Conservation (phyloP, 2,329 filamentous ascomycete genomes). For the Stachybotrys elegans region DNA sequence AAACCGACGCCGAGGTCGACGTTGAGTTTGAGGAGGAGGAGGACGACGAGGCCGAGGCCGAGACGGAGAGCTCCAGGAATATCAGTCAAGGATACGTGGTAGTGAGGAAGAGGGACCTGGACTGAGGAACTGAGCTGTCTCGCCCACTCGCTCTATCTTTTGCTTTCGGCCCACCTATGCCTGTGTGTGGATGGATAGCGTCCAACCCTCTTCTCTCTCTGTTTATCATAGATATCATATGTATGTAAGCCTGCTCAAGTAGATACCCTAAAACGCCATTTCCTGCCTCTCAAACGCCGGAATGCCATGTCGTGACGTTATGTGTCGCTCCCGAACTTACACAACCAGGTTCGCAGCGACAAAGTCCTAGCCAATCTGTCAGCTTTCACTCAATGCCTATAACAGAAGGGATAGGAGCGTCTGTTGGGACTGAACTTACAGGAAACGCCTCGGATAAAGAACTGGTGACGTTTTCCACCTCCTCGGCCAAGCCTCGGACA, state of each 20-base stretch:
- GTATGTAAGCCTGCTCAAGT: conserved; percentile 10
- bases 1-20: conserved; percentile 29
- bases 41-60: too few species aligned
- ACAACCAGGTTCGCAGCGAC: conserved; percentile 48
- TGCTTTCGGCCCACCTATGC: too few species aligned
- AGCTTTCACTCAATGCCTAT: conserved; percentile 2
- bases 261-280: conserved; percentile 14
- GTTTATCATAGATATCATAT: too few species aligned
- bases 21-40: conserved; percentile 43
- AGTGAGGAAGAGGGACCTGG: conserved; percentile 46
- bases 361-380: conserved; percentile 39
- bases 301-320: too few species aligned
- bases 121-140: conserved; percentile 36
- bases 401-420: background rate
- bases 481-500: conserved; percentile 79
- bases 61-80: conserved; percentile 36
- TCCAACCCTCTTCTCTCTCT: too few species aligned
- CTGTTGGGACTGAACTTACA: too few species aligned
- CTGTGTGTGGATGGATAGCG: too few species aligned
- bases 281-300: too few species aligned
- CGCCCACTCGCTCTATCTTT: too few species aligned
- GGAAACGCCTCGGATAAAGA: conserved; percentile 78
- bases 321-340: too few species aligned
- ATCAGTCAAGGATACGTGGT: conserved; percentile 50
- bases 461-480: conserved; percentile 82